phyloP scores from a whole-genome alignment of 345 rosid genomes.

The Reutealis trisperma region DNA sequence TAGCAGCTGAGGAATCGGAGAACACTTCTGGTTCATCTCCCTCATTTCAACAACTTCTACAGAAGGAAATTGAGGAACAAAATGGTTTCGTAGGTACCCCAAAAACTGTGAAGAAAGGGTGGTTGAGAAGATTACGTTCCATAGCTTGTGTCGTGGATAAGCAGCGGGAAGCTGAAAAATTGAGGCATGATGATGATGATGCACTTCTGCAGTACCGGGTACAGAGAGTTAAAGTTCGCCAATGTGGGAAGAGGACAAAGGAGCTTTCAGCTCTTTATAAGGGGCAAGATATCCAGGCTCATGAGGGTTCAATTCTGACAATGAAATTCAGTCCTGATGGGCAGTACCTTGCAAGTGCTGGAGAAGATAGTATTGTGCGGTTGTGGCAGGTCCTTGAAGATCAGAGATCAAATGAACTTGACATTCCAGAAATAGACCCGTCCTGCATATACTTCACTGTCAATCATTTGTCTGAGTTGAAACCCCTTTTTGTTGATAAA shows the following conservation, averaged over 20 bases:
- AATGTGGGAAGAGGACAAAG: constrained; percentile 22
- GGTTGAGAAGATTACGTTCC: constrained; percentile 24
- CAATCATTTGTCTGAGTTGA: constrained; percentile 34
- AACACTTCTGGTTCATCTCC: constrained; percentile 23
- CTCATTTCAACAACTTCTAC: constrained; percentile 27
- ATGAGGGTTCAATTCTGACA: constrained; percentile 31
- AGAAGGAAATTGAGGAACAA: constrained; percentile 33
- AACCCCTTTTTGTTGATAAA: constrained; percentile 27
- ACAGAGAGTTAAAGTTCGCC: constrained; percentile 46
- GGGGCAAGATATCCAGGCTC: constrained; percentile 31
- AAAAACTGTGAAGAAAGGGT: constrained; percentile 34
- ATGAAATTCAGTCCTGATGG: constrained; percentile 39
- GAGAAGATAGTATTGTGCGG: constrained; percentile 33
- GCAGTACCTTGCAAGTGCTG: constrained; percentile 31
- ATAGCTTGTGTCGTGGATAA: constrained; percentile 16
- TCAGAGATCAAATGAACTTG: constrained; percentile 18
- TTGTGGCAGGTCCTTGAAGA: constrained; percentile 31
- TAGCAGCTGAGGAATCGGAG: constrained; percentile 16
- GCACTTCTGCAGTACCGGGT: not conserved
- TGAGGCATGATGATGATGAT: constrained; percentile 26
- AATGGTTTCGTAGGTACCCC: constrained; percentile 24
- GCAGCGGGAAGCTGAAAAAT: not conserved
- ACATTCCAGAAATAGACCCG: constrained; percentile 28
- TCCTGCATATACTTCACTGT: constrained; percentile 36
- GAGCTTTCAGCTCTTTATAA: constrained; percentile 26